Conservation (phyloP, 1,284 basidiomycete species). For the Xerocomus nothofagi region DNA sequence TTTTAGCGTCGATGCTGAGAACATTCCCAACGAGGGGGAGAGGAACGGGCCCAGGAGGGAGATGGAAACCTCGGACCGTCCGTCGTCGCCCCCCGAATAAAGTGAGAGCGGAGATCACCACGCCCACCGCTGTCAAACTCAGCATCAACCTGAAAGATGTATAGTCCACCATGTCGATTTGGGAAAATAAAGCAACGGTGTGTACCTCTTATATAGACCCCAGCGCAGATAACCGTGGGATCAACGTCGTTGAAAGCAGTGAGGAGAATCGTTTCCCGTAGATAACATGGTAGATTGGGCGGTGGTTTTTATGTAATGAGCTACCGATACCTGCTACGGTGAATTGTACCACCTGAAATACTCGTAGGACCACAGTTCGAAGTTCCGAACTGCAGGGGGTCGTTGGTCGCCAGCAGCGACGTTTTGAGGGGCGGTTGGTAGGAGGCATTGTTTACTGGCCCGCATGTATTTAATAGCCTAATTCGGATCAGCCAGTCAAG, state of each 20-base stretch:
- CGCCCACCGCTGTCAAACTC: not conserved
- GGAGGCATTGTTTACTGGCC: too few species aligned
- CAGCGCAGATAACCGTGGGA: not conserved
- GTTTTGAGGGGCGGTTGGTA: too few species aligned
- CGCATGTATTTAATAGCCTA: too few species aligned
- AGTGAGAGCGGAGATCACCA: conserved; percentile 1
- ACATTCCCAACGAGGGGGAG: conserved; percentile 26
- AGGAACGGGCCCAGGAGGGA: conserved; percentile 26
- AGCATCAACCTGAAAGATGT: not conserved
- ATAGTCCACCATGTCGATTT: conserved; percentile 4
- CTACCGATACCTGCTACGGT: too few species aligned
- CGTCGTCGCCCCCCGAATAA: conserved; percentile 11
- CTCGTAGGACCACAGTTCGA: too few species aligned
- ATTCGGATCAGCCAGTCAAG: too few species aligned
- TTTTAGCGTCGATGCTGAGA: conserved; percentile 20
- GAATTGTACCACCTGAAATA: not conserved
- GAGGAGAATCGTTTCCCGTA: not conserved
- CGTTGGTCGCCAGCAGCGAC: not conserved
- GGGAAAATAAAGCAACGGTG: not conserved
- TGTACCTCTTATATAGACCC: conserved; percentile 1
- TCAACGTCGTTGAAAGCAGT: not conserved
- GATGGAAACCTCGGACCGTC: not conserved
- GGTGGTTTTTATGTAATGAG: too few species aligned
- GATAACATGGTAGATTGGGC: not conserved
- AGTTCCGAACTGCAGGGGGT: not conserved